Evolutionary conservation across 192 early-diverging fungal genomes (phyloP), one percentile per base, ranked within the genome.

Genomic region (Paraglomus occultum): DNA sequence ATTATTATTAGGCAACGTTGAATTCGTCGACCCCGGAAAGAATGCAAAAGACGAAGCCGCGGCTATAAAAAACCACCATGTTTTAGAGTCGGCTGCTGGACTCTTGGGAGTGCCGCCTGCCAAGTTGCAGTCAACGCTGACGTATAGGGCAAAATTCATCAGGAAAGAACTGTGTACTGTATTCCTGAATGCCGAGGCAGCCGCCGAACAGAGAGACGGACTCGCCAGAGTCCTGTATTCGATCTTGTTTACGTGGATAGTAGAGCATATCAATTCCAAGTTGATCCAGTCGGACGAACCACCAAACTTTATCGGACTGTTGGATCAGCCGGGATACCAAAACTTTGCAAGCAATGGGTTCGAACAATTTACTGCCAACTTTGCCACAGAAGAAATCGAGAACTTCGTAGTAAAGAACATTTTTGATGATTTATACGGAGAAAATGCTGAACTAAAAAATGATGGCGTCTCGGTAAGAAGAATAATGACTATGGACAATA

Each of bases 1-100:
- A 47, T 76, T 99, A 72, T 94, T 96, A 65, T 76, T 99, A 22
- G 94, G 95, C 40, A 94, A 95, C 60, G 75, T 95, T n/a, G 81
- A 87, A 62, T 99, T 99, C 71, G 63, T 81, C 3, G 91, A 88
- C 61, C 78, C 78, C 9, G 73, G 64, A 18, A 58, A 80, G 51
- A 80, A 86, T 49, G 82, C 85, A 48, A 87, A 86, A 72, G 78
- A 81, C 40, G 94, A 95, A 63, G 81, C 91, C 1, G 91, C 89
- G 42, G 63, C 73, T 4, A 83, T 95, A 52, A 89, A 85, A 57
- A 96, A 97, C 72, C 81, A 70, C 18, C 90, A 97, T 12, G 77
- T 80, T 38, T 76, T 89, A 39, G 88, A 90, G 23, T 72, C 90
- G 40, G 90, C 84, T 20, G 90, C 96, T 18, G 82, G 87, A 57